Evolutionary conservation across 768 basidiomycete species (phyloP).

Genomic region (Podaxis rugospora): DNA sequence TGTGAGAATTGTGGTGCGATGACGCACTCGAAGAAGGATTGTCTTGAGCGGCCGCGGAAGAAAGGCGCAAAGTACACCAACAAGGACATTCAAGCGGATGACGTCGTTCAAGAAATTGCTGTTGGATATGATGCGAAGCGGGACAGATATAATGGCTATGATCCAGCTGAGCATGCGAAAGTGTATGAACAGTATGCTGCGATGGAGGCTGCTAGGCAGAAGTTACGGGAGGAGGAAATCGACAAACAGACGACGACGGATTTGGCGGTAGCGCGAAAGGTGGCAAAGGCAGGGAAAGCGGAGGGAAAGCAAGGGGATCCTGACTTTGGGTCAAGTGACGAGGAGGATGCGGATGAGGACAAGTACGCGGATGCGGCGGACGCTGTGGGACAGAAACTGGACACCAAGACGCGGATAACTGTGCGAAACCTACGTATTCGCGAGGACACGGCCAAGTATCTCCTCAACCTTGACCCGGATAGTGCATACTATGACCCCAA

Average conservation of each 20-base stretch:
- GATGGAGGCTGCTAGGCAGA: slow-evolving; percentile 85
- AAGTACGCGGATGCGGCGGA: slow-evolving; percentile 98
- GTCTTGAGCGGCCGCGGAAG: slow-evolving; percentile 93
- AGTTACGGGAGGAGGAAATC: slow-evolving; percentile 92
- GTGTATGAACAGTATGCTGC: slow-evolving; percentile 95
- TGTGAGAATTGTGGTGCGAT: slow-evolving; percentile 99
- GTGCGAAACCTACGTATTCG: slow-evolving; percentile 97
- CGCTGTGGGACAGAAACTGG: slow-evolving; percentile 95
- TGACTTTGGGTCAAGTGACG: slow-evolving; percentile 95
- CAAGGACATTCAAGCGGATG: slow-evolving; percentile 87
- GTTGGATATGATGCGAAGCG: slow-evolving; percentile 89
- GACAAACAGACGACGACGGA: slow-evolving; percentile 96
- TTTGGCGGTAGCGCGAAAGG: slow-evolving; percentile 84
- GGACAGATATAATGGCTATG: slow-evolving; percentile 98
- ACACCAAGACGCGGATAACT: slow-evolving; percentile 97
- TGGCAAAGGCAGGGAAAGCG: slow-evolving; percentile 84
- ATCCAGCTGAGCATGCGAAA: slow-evolving; percentile 77
- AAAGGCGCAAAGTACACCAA: slow-evolving; percentile 93
- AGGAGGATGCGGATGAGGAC: slow-evolving; percentile 95
- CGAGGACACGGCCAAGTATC: slow-evolving; percentile 98
- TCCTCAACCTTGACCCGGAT: slow-evolving; percentile 92
- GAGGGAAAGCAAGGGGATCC: slow-evolving; percentile 72
- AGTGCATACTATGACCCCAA: slow-evolving; percentile 99
- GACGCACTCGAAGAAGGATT: slow-evolving; percentile 88
- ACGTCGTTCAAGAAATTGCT: slow-evolving; percentile 77